These are phyloP conservation scores for Salvia rosmarinus DNA, from an alignment of 257 asterid genomes.

Conservation along the genomic window DNA sequence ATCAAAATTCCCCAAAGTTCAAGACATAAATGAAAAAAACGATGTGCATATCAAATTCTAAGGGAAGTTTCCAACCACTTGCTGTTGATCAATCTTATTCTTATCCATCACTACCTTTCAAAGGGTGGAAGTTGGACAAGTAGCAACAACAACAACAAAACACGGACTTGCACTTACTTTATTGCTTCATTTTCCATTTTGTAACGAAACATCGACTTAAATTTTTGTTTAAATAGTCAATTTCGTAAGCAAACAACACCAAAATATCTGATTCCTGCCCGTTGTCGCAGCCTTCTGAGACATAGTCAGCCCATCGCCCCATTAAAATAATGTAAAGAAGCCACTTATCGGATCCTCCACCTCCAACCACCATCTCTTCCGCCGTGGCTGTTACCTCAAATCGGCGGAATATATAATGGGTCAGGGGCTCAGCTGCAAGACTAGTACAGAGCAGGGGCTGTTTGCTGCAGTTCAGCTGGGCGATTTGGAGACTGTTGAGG, in stretches of 20 bases:
- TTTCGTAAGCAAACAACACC: conserved; percentile 40
- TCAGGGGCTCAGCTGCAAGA: conserved; percentile 83
- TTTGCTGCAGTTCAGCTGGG: conserved; percentile 72
- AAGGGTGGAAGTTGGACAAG: conserved; percentile 20
- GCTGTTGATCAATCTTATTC: not conserved
- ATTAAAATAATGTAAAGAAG: conserved; percentile 22
- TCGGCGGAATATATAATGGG: too few relatives aligned
- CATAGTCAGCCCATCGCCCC: conserved; percentile 3
- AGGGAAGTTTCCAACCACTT: not conserved
- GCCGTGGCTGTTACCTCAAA: conserved; percentile 51
- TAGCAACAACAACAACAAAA: not conserved
- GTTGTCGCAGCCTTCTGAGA: conserved; percentile 6
- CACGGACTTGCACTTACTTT: conserved; percentile 15
- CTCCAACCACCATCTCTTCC: too few relatives aligned
- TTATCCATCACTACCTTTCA: not conserved
- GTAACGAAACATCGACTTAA: too few relatives aligned
- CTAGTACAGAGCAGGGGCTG: conserved; percentile 61
- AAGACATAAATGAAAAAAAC: too few relatives aligned
- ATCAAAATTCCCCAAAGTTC: too few relatives aligned
- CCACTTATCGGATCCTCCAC: conserved; percentile 29
- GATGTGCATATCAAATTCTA: not conserved
- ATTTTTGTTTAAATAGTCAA: conserved; percentile 20
- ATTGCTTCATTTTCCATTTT: too few relatives aligned
- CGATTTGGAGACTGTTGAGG: conserved; percentile 60
- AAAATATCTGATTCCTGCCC: conserved; percentile 64